Base-by-base conservation (phyloP, 108 stramenopile species). In the Fragilaria crotonensis region DNA sequence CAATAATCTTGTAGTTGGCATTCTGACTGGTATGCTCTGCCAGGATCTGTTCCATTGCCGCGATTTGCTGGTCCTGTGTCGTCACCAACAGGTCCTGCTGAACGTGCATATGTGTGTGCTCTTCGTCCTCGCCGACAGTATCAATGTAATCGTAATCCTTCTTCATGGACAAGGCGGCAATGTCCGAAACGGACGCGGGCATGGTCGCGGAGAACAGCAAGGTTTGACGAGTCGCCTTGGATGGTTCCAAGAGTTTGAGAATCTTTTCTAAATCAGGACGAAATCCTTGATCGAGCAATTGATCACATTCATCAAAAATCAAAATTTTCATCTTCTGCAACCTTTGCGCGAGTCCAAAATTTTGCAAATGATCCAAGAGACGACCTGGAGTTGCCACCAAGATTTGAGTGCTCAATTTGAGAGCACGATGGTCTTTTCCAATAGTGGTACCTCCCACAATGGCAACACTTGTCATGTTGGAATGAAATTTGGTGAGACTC, bases 331-430 rank as follows among this genome's bases (percentile, higher is more conserved):
- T 60, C 26, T 70, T 65, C 11, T 52, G 25, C 68, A 77, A 61
- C 1, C 73, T 54, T 18, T 52, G 23, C 0, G 60, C 60, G 17
- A 72, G 80, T 1, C 81, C 89, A 17, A 83, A 87, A 66, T 89
- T 95, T 66, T 85, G 84, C 60, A 97, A 75, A 60, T 96, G 96
- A 73, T 97, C 95, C 55, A 91, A 66, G 48, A 97, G 71, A 28
- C 96, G 57, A 28, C 96, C 96, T 3, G 96, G 96, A 25, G 96
- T 97, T 7, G 93, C 92, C 5, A 97, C 88, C 7, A 97, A 50
- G 23, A 96, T 84, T 27, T 46, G 33, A n/a, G 23, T 36, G 27
- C 25, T 52, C 2, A 17, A 18, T 31, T 56, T 56, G 20, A 95
- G 76, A 19, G 63, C 50, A 33, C 84, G 79, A 18, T 83, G 60